Base-by-base conservation (phyloP, 371 early-diverging fungal genomes). In the Rhizopus stolonifer region DNA sequence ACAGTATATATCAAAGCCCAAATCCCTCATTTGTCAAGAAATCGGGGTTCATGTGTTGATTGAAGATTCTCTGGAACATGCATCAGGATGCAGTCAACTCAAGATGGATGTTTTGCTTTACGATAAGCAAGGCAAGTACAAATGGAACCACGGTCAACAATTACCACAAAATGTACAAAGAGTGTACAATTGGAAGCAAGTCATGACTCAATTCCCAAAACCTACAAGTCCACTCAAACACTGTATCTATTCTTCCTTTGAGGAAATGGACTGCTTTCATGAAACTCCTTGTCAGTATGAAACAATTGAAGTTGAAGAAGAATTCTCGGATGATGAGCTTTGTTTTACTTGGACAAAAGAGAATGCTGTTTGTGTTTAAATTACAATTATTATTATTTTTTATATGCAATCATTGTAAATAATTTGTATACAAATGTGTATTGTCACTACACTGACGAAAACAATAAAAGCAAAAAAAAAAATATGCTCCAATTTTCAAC, bases 11-110 rank as follows among this genome's bases (percentile, higher is more conserved):
- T 72, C 75, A 15, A 77, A 80, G 44, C 69, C 75, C 17, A 80
- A 80, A 34, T 70, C 76, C 9, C 62, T 67, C 14, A 80, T 80
- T 34, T 77, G 75, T 58, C 70, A 72, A 39, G 80, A 80, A 32
- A 75, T 80, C 47, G 69, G 71, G 21, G 80, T 75, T 18, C 69
- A 80, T 33, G 60, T 80, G 22, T 54, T 80, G 44, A 77, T 80
- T 38, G 77, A 77, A 42, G 75, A 80, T 52, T 73, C 69, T 1
- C 56, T 77, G 22, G 72, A 74, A 36, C 73, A 77, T 49, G 77
- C 75, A 0, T 29, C 59, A 21, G 77, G 73, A 46, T 77, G 75
- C 33, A 67, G 77, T n/a, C 52, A 52, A 14, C 58, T 65, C 15
- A 74, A 72, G 0, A 64, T 74, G 21, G 61, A 73, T 2, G 64